Conservation (phyloP, 2,329 filamentous ascomycete genomes). For the Sclerotinia minor region DNA sequence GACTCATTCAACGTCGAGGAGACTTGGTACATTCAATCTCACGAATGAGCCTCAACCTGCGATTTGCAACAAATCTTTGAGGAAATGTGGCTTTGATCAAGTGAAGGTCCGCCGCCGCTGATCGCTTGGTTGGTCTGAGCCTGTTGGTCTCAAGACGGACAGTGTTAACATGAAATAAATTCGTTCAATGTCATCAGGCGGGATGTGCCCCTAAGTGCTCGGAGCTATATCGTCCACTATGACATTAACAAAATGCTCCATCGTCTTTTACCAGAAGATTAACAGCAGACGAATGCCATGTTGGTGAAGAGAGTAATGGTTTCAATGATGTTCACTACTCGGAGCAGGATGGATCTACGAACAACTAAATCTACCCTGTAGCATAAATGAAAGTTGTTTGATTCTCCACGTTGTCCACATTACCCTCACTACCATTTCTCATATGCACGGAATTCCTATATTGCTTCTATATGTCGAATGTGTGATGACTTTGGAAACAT, state of each 20-base stretch:
- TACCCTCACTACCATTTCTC: not conserved
- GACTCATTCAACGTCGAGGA: not conserved
- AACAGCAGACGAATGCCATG: not conserved
- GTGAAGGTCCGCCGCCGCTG: not conserved
- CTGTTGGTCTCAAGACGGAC: too few relatives aligned
- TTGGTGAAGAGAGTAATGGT: not conserved
- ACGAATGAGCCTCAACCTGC: constrained; percentile 1
- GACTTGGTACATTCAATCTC: not conserved
- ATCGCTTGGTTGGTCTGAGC: too few relatives aligned
- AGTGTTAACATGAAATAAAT: not conserved
- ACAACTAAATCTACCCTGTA: not conserved
- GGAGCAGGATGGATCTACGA: not conserved
- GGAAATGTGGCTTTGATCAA: constrained; percentile 16
- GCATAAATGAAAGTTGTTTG: not conserved
- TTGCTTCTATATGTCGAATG: not conserved
- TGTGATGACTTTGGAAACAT: too few relatives aligned
- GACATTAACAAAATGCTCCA: not conserved
- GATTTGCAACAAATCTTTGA: constrained; percentile 16
- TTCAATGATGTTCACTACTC: not conserved
- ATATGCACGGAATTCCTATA: not conserved
- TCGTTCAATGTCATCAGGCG: not conserved
- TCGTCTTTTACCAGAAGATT: not conserved
- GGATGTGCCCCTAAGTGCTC: not conserved
- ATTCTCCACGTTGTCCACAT: not conserved
- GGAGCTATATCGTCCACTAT: not conserved